Evolutionary conservation across 768 basidiomycete genomes (phyloP).

Genomic region (Leccinum variicolor): DNA sequence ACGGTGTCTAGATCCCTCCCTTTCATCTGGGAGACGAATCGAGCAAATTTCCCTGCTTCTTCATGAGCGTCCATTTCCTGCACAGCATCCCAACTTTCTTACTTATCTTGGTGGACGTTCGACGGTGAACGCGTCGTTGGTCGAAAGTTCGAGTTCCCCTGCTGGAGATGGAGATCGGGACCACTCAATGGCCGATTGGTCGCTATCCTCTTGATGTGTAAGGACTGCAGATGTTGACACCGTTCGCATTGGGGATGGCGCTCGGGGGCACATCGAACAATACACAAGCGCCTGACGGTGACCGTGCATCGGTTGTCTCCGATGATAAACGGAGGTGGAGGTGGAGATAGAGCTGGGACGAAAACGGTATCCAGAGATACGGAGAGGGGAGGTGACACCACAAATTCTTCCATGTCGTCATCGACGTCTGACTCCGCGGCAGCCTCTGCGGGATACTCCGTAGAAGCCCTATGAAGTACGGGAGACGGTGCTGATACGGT

Average conservation of each 20-base stretch:
- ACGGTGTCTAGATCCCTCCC: conserved; percentile 80
- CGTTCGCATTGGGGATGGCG: conserved; percentile 12
- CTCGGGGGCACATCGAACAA: conserved; percentile 3
- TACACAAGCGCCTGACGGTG: neutral
- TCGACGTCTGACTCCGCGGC: conserved; percentile 23
- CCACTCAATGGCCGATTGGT: conserved; percentile 32
- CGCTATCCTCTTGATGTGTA: conserved; percentile 18
- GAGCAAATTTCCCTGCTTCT: conserved; percentile 88
- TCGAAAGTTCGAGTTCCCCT: conserved; percentile 1
- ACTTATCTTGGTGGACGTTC: conserved; percentile 23
- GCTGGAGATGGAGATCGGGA: conserved; percentile 39
- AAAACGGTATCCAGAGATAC: neutral
- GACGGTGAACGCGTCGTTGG: conserved; percentile 8
- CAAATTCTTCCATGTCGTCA: conserved; percentile 40
- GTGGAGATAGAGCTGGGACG: conserved; percentile 10
- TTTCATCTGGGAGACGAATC: conserved; percentile 88
- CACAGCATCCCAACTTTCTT: conserved; percentile 74
- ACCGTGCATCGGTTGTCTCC: conserved; percentile 8
- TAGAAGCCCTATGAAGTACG: neutral
- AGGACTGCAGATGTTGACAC: neutral
- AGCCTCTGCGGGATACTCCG: neutral
- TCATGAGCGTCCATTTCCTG: conserved; percentile 77
- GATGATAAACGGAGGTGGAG: conserved; percentile 9
- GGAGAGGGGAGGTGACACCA: neutral
- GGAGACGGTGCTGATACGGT: neutral